phyloP scores from a whole-genome alignment of 768 basidiomycete genomes.

The Brasilioporus rufonigricans region DNA sequence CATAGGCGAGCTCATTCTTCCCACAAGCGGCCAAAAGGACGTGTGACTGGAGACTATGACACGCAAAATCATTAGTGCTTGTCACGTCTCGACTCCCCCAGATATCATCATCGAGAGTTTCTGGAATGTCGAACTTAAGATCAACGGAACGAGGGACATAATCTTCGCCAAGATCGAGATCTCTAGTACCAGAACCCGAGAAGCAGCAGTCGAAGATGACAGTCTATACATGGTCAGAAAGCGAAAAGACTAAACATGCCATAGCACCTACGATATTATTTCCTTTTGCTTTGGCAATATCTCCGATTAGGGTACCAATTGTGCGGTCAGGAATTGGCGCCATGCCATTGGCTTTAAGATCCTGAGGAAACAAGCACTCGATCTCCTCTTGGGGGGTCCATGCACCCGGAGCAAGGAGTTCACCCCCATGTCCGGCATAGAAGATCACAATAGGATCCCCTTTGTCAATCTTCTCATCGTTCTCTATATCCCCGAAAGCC shows the following conservation, averaged over 20 bases:
- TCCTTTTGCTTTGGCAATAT: conserved; percentile 38
- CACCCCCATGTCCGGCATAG: conserved; percentile 46
- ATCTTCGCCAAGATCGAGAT: background rate
- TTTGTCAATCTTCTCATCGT: conserved; percentile 24
- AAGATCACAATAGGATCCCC: conserved; percentile 41
- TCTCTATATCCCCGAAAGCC: conserved; percentile 21
- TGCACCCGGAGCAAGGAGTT: conserved; percentile 28
- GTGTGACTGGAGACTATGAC: conserved; percentile 35
- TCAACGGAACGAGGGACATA: conserved; percentile 5
- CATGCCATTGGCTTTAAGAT: conserved; percentile 24
- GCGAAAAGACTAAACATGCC: background rate
- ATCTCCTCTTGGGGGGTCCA: conserved; percentile 20
- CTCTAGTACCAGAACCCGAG: conserved; percentile 40
- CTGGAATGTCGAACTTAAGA: background rate
- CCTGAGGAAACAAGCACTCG: conserved; percentile 33
- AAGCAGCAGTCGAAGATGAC: conserved; percentile 48
- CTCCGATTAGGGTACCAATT: conserved; percentile 36
- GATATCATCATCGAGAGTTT: conserved; percentile 28
- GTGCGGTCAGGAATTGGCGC: conserved; percentile 45
- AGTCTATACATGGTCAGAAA: conserved; percentile 28
- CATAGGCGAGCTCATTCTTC: conserved; percentile 33
- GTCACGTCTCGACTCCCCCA: conserved; percentile 15
- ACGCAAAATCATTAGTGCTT: conserved; percentile 17
- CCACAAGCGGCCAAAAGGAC: conserved; percentile 45
- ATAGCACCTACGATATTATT: conserved; percentile 41